Conservation (phyloP, 2,329 filamentous ascomycete species). For the Penicillium sp. region DNA sequence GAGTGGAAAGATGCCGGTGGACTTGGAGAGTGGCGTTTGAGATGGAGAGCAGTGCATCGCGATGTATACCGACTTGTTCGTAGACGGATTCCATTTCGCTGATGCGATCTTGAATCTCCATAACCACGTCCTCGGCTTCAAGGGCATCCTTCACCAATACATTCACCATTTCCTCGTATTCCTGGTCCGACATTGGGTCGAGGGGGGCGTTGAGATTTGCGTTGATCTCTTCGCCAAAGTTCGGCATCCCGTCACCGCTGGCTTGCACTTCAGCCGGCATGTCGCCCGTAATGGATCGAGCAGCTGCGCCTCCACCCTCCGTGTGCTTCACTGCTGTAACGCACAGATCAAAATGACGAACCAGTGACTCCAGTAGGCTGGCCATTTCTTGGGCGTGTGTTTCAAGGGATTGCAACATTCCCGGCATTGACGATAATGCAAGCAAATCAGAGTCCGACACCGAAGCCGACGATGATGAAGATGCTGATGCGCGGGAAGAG, state of each 20-base stretch:
- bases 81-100: constrained; percentile 74
- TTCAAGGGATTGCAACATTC: constrained; percentile 63
- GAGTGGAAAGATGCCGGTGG: constrained; percentile 64
- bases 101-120: constrained; percentile 70
- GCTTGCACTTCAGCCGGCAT: constrained; percentile 52
- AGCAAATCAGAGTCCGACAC: constrained; percentile 35
- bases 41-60: constrained; percentile 55
- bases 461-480: constrained; percentile 32
- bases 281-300: constrained; percentile 65
- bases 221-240: constrained; percentile 33
- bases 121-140: constrained; percentile 62
- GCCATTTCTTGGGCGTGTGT: constrained; percentile 80
- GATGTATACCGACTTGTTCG: constrained; percentile 61
- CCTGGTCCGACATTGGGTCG: constrained; percentile 70
- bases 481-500: constrained; percentile 35
- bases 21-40: constrained; percentile 62
- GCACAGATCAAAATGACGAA: constrained; percentile 88
- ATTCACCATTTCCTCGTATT: constrained; percentile 77
- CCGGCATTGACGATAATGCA: constrained; percentile 46
- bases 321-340: constrained; percentile 88
- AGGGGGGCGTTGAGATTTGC: constrained; percentile 48
- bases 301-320: constrained; percentile 72
- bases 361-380: constrained; percentile 72
- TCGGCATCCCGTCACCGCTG: constrained; percentile 30
- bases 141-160: constrained; percentile 62